Evolutionary conservation across 495 filamentous ascomycete genomes (phyloP).

Genomic region (Aspergillus sclerotiicarbonarius): DNA sequence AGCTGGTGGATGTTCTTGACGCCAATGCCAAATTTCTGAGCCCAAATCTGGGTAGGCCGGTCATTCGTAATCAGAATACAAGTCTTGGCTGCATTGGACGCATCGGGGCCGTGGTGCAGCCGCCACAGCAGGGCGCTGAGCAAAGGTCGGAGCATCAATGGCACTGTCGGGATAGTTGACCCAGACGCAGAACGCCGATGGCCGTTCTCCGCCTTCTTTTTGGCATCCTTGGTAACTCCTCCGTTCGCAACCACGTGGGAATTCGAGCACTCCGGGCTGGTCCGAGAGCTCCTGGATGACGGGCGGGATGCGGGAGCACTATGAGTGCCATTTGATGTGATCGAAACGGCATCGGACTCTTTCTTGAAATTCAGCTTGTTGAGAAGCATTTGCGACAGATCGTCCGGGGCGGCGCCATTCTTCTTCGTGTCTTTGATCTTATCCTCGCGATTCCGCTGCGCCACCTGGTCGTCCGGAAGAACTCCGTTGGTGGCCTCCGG

Average conservation of each 20-base stretch:
- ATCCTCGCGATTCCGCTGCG: constrained; percentile 17
- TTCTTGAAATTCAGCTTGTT: constrained; percentile 54
- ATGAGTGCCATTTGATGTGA: constrained; percentile 49
- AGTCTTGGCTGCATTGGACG: constrained; percentile 36
- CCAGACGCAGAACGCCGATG: constrained; percentile 41
- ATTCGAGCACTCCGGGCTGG: constrained; percentile 47
- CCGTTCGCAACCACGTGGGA: constrained; percentile 28
- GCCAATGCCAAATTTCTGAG: constrained; percentile 58
- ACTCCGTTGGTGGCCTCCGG: constrained; percentile 26
- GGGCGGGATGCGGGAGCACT: constrained; percentile 44
- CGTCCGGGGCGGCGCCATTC: constrained; percentile 26
- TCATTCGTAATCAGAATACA: constrained; percentile 62
- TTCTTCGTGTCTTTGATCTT: constrained; percentile 18
- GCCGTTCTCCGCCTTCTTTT: constrained; percentile 21
- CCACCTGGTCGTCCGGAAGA: constrained; percentile 17
- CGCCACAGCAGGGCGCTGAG: constrained; percentile 63
- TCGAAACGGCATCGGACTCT: constrained; percentile 44
- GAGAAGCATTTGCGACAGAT: constrained; percentile 51
- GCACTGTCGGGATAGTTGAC: constrained; percentile 38
- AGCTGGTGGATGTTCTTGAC: constrained; percentile 60
- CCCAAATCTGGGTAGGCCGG: constrained; percentile 51
- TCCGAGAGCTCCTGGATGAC: constrained; percentile 51
- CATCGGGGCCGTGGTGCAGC: constrained; percentile 49
- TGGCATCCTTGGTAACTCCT: constrained; percentile 23
- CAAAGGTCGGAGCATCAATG: constrained; percentile 51